Evolutionary conservation across 441 rosid genomes (phyloP).

Genomic region (Jatropha podagrica): DNA sequence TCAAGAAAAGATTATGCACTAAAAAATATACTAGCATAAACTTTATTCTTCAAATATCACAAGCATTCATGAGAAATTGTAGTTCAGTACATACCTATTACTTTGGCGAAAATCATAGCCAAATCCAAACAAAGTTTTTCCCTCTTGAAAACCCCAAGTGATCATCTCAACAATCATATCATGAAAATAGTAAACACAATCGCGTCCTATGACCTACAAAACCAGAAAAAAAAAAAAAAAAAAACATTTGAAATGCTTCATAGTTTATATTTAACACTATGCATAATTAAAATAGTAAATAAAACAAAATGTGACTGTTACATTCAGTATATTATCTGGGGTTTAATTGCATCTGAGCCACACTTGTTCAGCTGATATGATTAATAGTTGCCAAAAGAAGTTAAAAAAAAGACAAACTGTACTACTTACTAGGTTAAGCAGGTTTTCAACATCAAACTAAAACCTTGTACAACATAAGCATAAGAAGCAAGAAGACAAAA

Average conservation of each 20-base stretch:
- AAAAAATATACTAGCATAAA: not conserved
- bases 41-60: not conserved
- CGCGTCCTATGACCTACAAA: conserved; percentile 78
- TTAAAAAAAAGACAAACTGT: not conserved
- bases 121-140: conserved; percentile 90
- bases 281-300: conserved; percentile 4
- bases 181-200: conserved; percentile 78
- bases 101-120: conserved; percentile 99
- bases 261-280: not conserved
- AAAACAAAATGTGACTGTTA: not conserved
- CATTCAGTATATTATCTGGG: not conserved
- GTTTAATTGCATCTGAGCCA: not conserved
- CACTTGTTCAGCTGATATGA: not conserved
- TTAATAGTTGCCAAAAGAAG: not conserved
- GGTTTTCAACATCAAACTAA: not conserved
- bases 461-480: not conserved
- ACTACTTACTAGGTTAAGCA: not conserved
- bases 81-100: conserved; percentile 56
- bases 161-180: conserved; percentile 96
- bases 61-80: not conserved
- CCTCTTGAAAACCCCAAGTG: conserved; percentile 94
- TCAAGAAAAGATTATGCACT: not conserved
- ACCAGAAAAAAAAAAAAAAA: not conserved
- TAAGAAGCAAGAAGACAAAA: not conserved
- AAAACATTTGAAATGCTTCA: conserved; percentile 7